Evolutionary conservation across 2,329 filamentous ascomycete genomes (phyloP), one percentile per base, ranked within the genome.

Genomic region (Talaromyces islandicus): DNA sequence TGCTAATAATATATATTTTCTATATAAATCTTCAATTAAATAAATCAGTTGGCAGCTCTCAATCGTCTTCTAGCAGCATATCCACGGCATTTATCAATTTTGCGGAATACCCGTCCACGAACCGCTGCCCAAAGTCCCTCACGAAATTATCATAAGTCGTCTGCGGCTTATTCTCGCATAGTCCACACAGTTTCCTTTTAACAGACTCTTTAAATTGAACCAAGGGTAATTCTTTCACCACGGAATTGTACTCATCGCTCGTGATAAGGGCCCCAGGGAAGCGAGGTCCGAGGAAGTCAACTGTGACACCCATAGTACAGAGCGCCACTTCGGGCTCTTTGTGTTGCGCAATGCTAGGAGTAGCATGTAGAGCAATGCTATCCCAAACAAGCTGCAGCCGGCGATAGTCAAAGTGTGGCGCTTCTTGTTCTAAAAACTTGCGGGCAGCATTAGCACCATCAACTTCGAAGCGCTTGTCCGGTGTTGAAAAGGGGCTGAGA

Each of bases 401-500:
- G 25, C 48, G 43, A 50, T 12, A 11, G 19, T 11, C 43, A 25
- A 50, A 50, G 4, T 50, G 43, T 25, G 19, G 43, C 25, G 43
- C 48, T 25, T 25, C 48, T 17, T 14, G 48, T 9, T 29, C 12
- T 7, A 52, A 21, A 52, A 52, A 12, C 9, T 19, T 11, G n/a
- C 43, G n/a, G 1, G 80, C 77, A 2, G 73, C 76, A 58, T 78
- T 74, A 9, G 79, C 80, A 14, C 80, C 76, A 64, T 83, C 80
- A 25, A 82, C 77, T 62, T 83, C 80, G 66, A 83, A 83, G 9
- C 79, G 74, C 29, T 77, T 78, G 67, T 82, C 78, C 1, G 64
- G 53, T 43, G 75, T 78, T 17, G 80, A 62, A 9, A 77, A 59
- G 32, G 68, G 64, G 14, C 69, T 68, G 2, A 67, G 73, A 10